phyloP scores from a whole-genome alignment of 495 filamentous ascomycete species.

The Cercophora scortea region DNA sequence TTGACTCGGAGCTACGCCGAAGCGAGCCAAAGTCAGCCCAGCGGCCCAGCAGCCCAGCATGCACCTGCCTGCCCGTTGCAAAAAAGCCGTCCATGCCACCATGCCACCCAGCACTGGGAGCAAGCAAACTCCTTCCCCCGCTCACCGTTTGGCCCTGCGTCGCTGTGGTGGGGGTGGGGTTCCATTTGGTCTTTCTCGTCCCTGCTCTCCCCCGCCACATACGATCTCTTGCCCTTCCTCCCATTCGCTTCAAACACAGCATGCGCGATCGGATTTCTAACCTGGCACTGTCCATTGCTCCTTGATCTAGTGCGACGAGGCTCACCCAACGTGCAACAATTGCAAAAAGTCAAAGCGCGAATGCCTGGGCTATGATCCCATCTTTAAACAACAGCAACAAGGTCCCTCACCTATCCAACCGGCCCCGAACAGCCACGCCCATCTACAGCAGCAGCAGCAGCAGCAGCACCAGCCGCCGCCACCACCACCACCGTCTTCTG shows the following conservation, averaged over 20 bases:
- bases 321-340: slow-evolving; percentile 89
- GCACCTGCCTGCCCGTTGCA: neutral
- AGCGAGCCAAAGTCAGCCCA: slow-evolving; percentile 18
- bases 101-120: too few relatives aligned
- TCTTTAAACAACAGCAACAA: slow-evolving; percentile 84
- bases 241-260: too few relatives aligned
- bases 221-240: neutral
- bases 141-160: neutral
- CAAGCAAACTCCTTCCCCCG: neutral
- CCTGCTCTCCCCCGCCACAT: neutral
- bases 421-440: slow-evolving; percentile 42
- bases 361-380: slow-evolving; percentile 94
- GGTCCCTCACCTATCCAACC: slow-evolving; percentile 74
- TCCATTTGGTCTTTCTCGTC: neutral
- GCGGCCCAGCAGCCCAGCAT: slow-evolving; percentile 1
- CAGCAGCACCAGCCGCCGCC: slow-evolving; percentile 19
- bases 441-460: slow-evolving; percentile 60
- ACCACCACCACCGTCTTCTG: slow-evolving; percentile 23
- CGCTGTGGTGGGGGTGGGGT: too few relatives aligned
- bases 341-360: slow-evolving; percentile 98
- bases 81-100: neutral
- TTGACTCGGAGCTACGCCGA: slow-evolving; percentile 25
- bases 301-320: slow-evolving; percentile 78
- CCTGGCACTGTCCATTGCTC: too few relatives aligned
- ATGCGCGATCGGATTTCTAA: too few relatives aligned